Conservation (phyloP, 2,329 filamentous ascomycete species). For the Arthrobotrys megalospora region DNA sequence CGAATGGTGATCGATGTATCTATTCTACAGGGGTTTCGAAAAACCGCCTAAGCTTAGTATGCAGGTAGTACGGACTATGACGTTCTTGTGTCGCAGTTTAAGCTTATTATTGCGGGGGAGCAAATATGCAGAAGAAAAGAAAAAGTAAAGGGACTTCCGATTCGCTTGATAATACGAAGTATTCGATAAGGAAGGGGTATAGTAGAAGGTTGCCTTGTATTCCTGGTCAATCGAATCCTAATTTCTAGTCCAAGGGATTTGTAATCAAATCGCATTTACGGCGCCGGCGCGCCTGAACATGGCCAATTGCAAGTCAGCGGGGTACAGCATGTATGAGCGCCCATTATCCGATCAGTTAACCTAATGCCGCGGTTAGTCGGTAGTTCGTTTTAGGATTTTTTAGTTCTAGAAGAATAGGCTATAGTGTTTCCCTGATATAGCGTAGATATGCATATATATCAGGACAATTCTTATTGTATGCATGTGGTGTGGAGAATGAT, state of each 20-base stretch:
- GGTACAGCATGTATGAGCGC: slow-evolving; percentile 9
- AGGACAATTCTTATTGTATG: neutral
- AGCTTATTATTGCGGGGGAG: neutral
- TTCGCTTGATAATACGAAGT: neutral
- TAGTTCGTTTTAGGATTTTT: slow-evolving; percentile 13
- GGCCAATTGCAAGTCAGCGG: slow-evolving; percentile 8
- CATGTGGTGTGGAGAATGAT: slow-evolving; percentile 3
- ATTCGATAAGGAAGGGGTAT: neutral
- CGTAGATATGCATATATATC: neutral
- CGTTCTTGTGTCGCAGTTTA: neutral
- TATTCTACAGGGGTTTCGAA: neutral
- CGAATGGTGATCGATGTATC: neutral
- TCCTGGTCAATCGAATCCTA: neutral
- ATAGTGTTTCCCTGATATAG: neutral
- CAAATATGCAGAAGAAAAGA: neutral
- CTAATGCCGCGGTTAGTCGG: neutral
- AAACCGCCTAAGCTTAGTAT: neutral
- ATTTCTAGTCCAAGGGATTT: neutral
- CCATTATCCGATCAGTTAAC: neutral
- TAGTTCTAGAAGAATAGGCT: neutral
- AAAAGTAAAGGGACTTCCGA: neutral
- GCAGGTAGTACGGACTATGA: neutral
- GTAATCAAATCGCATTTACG: slow-evolving; percentile 1
- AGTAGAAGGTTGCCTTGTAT: no score
- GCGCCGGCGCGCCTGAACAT: neutral